Conservation (phyloP, 768 basidiomycete species). For the Kwoniella newhampshirensis region DNA sequence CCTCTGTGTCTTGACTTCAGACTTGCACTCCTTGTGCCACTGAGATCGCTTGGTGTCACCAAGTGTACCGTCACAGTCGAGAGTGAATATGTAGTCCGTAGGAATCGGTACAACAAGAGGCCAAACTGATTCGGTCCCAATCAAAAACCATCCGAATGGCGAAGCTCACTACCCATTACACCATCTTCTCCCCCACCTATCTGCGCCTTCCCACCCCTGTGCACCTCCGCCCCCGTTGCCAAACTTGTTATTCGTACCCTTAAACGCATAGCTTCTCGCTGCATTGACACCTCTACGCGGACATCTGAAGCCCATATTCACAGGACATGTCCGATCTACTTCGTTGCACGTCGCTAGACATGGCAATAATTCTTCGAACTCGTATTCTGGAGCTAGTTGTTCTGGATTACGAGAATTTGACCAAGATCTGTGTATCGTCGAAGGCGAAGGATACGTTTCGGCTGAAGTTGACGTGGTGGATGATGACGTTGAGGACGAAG, state of each 20-base stretch:
- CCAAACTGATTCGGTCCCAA: no score
- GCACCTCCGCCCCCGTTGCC: slow-evolving; percentile 31
- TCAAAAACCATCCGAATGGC: no score
- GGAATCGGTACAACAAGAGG: no score
- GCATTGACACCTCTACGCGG: slow-evolving; percentile 40
- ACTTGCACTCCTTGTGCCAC: no score
- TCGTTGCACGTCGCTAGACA: slow-evolving; percentile 48
- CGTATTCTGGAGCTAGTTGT: slow-evolving; percentile 19
- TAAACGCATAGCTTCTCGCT: slow-evolving; percentile 44
- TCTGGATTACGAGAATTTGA: slow-evolving; percentile 16
- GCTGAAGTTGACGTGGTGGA: neutral
- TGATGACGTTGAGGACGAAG: slow-evolving; percentile 4
- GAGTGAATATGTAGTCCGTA: no score
- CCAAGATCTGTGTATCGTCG: slow-evolving; percentile 24
- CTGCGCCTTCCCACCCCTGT: slow-evolving; percentile 15
- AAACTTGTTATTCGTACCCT: slow-evolving; percentile 32
- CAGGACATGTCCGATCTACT: slow-evolving; percentile 52
- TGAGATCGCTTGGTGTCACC: no score
- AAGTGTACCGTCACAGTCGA: no score
- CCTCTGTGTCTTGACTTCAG: no score
- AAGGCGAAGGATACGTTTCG: slow-evolving; percentile 4
- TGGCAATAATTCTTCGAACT: slow-evolving; percentile 49
- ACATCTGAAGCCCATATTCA: slow-evolving; percentile 49
- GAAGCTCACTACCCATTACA: slow-evolving; percentile 43
- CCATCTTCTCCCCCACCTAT: slow-evolving; percentile 46